Percentiles rank a stretch among this genome's conserved stretches.
These are phyloP conservation scores for Vinca major DNA, from an alignment of 305 asterid species.

Conservation along the genomic window DNA sequence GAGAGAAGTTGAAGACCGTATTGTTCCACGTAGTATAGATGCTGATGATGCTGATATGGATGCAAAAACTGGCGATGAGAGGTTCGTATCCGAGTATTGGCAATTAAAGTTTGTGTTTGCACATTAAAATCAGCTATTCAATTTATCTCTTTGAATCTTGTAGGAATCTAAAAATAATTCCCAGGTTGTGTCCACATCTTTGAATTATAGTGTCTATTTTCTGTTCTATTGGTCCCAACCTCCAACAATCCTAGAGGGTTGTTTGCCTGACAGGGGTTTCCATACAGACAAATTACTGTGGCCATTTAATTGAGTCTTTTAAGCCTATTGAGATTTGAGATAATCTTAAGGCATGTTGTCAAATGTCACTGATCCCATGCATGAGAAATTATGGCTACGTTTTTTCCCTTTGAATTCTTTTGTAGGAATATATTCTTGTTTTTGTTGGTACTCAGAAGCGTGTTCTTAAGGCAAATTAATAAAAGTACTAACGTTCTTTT, in stretches of 20 bases:
- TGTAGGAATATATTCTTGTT: not conserved
- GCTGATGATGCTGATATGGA: slow-evolving; percentile 80
- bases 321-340: not conserved
- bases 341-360: not conserved
- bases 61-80: slow-evolving; percentile 47
- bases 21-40: slow-evolving; percentile 62
- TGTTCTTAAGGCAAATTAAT: slow-evolving; percentile 3
- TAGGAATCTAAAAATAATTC: not conserved
- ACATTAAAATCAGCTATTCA: not conserved
- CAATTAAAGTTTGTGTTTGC: not conserved
- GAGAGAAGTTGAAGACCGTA: slow-evolving; percentile 69
- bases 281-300: not conserved
- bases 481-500: slow-evolving; percentile 4
- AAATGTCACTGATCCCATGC: not conserved
- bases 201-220: not conserved
- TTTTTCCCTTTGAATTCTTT: not conserved
- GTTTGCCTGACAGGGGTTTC: not conserved
- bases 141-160: not conserved
- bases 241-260: not conserved
- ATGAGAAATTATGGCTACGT: not conserved
- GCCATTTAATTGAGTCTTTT: not conserved
- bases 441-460: not conserved
- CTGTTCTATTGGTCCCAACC: not conserved
- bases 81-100: slow-evolving; percentile 9
- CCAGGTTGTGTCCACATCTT: not conserved